Evolutionary conservation across 1,284 basidiomycete genomes (phyloP), one percentile per base, ranked within the genome.

Genomic region (Exobasidium rhododendri): DNA sequence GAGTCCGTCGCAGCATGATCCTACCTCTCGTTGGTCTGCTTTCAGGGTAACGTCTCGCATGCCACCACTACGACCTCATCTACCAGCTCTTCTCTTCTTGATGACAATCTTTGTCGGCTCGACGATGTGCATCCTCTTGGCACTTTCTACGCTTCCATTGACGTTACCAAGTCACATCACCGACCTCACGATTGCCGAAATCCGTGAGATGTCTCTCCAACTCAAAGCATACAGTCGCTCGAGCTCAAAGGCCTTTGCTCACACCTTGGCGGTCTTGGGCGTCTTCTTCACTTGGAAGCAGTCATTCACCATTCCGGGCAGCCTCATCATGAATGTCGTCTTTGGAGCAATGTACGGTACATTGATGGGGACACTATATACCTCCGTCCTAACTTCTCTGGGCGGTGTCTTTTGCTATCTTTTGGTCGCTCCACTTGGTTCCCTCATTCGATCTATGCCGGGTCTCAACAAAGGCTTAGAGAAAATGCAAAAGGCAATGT

Each of bases 331-430:
- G 68, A 79, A 79, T 63, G 72, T 79, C 47, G 67, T 79, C 17
- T 78, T 75, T 49, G 77, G 77, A 20, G 76, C 76, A 1, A 75
- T 78, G 70, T 79, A 77, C 57, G 77, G 77, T 6, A 70, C 74
- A 1, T 75, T 69, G 58, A 66, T 61, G 50, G 77, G 74, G 4
- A 71, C 73, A 22, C 45, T 78, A 30, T 77, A 70, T 51, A 73
- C 75, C 11, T 73, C 70, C n/a, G 49, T 75, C 13, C 53, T 78
- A 44, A 79, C 77, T 7, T 65, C 74, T 11, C 43, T 77, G 4
- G 77, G 77, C n/a, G 77, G 77, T 2, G 62, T 74, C 20, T 64
- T 71, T 26, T 78, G 74, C 58, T 78, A 78, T 29, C 44, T 77
- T n/a, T 61, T 79, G 7, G 67, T 70, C 11, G 65, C 68, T 14